Conservation (phyloP, 2,329 filamentous ascomycete species). For the Hirsutella minnesotensis region DNA sequence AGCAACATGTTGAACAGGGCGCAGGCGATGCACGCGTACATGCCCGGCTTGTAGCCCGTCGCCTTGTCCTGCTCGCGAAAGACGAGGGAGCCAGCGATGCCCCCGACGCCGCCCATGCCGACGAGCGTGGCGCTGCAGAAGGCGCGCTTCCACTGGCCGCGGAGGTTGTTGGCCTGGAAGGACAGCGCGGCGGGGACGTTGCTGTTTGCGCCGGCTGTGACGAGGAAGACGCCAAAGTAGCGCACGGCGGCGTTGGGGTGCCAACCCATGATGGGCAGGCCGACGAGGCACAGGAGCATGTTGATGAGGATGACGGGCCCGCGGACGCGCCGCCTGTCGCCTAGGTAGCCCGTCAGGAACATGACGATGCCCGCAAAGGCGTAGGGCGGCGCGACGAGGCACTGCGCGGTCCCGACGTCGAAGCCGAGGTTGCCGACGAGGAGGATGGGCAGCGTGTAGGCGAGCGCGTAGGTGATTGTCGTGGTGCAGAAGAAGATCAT, state of each 20-base stretch:
- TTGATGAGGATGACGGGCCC: conserved; percentile 57
- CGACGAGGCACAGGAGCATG: conserved; percentile 53
- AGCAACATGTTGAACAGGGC: conserved; percentile 32
- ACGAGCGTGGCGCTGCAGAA: conserved; percentile 67
- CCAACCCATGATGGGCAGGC: conserved; percentile 64
- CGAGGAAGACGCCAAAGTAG: conserved; percentile 66
- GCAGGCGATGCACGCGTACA: conserved; percentile 43
- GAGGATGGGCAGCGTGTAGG: conserved; percentile 71
- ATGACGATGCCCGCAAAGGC: conserved; percentile 53
- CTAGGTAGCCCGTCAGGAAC: conserved; percentile 46
- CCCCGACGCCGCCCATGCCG: conserved; percentile 65
- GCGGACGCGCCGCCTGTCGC: conserved; percentile 55
- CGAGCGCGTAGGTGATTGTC: conserved; percentile 62
- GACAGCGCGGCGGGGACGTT: conserved; percentile 66
- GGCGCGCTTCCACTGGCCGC: conserved; percentile 80
- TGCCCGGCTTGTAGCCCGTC: conserved; percentile 40
- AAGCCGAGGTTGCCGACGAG: conserved; percentile 53
- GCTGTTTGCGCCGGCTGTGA: conserved; percentile 64
- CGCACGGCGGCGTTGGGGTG: conserved; percentile 40
- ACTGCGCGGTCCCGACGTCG: conserved; percentile 50
- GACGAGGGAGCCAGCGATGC: conserved; percentile 63
- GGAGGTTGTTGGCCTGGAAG: conserved; percentile 81
- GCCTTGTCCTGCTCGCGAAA: conserved; percentile 47
- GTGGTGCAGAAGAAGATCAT: conserved; percentile 54
- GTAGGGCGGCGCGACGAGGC: conserved; percentile 60